These are phyloP conservation scores for Malania oleifera DNA, from an alignment of 164 flowering plant genomes.

Conservation along the genomic window DNA sequence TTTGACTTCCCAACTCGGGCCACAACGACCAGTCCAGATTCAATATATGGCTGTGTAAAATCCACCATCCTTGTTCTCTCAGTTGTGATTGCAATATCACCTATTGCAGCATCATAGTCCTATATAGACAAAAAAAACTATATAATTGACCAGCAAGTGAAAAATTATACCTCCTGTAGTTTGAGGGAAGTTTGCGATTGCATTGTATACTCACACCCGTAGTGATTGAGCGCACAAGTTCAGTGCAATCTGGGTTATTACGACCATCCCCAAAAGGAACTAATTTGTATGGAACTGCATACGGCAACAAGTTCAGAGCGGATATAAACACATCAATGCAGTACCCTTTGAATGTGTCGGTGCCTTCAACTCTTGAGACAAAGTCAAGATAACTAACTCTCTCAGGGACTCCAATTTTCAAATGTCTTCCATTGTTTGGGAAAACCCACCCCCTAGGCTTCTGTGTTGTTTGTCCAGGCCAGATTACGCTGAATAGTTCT, in stretches of 20 bases:
- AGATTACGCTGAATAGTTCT: conserved; percentile 36
- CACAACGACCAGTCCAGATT: conserved; percentile 84
- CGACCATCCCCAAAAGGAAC: conserved; percentile 62
- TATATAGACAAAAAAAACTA: conserved; percentile 17
- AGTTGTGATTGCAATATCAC: conserved; percentile 75
- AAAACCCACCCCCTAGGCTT: conserved; percentile 90
- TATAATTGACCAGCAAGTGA: conserved; percentile 4
- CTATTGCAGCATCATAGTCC: conserved; percentile 73
- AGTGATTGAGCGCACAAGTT: conserved; percentile 44
- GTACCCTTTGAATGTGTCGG: conserved; percentile 51
- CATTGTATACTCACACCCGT: conserved; percentile 51
- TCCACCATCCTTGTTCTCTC: conserved; percentile 64
- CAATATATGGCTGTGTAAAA: conserved; percentile 78
- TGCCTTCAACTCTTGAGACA: conserved; percentile 38
- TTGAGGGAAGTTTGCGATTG: too few relatives aligned
- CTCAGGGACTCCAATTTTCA: conserved; percentile 68
- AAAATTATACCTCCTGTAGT: too few relatives aligned
- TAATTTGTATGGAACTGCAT: conserved; percentile 64
- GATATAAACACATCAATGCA: conserved; percentile 80
- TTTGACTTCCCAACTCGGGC: conserved; percentile 48
- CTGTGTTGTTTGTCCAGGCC: conserved; percentile 66
- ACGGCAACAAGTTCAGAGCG: conserved; percentile 62
- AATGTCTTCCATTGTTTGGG: conserved; percentile 54
- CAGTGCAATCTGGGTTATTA: conserved; percentile 50
- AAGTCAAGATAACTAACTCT: conserved; percentile 56